phyloP scores from a whole-genome alignment of 805 yeast genomes.

The Ogataea glucozyma region DNA sequence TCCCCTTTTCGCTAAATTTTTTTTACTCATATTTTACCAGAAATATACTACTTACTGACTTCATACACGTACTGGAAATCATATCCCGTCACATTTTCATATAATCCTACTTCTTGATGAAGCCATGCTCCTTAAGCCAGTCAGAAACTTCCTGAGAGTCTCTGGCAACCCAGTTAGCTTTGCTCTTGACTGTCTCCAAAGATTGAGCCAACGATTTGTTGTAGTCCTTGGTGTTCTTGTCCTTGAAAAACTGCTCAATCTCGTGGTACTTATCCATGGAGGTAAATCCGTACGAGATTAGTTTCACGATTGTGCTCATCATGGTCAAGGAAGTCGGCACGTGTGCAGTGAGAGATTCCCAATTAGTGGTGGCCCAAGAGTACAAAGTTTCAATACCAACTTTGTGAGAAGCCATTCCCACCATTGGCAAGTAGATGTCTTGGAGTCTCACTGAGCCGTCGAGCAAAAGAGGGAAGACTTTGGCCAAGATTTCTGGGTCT shows the following conservation, averaged over 20 bases:
- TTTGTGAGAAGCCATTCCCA: constrained; percentile 62
- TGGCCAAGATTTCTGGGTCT: constrained; percentile 38
- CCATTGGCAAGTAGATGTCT: constrained; percentile 63
- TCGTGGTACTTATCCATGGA: constrained; percentile 42
- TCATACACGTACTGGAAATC: no score
- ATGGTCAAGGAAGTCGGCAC: constrained; percentile 82
- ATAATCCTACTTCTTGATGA: constrained; percentile 16
- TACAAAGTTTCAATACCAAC: constrained; percentile 71
- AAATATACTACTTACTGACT: no score
- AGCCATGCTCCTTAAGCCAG: constrained; percentile 43
- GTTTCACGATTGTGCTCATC: constrained; percentile 71
- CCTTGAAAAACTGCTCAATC: constrained; percentile 47
- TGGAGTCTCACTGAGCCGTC: constrained; percentile 71
- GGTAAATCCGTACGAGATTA: constrained; percentile 50
- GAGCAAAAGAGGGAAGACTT: constrained; percentile 41
- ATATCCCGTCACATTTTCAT: no score
- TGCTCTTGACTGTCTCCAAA: constrained; percentile 55
- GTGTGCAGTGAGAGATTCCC: constrained; percentile 64
- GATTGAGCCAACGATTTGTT: constrained; percentile 59
- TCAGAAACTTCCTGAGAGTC: constrained; percentile 46
- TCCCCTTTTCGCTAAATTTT: no score
- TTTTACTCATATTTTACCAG: no score
- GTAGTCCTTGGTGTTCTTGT: constrained; percentile 54
- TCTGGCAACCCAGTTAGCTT: constrained; percentile 55
- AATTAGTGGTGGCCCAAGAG: constrained; percentile 68